Conservation (phyloP, 768 basidiomycete genomes). For the Hericium alpestre region DNA sequence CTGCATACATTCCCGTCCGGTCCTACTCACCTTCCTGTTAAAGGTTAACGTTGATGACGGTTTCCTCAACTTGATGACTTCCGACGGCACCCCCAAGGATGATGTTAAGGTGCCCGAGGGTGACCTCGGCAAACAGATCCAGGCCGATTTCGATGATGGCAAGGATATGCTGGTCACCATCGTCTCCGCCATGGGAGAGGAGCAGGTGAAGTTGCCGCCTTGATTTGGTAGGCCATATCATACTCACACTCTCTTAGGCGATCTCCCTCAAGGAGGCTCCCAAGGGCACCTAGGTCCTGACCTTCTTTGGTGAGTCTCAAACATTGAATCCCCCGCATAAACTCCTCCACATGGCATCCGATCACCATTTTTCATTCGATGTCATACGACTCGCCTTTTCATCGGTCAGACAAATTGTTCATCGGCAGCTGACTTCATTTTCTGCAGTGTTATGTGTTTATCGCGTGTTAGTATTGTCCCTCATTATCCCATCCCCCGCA, state of each 20-base stretch:
- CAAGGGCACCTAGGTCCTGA: conserved; percentile 32
- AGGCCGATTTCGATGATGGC: conserved; percentile 64
- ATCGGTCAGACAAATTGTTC: not conserved
- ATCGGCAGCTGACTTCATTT: not conserved
- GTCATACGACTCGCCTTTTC: conserved; percentile 1
- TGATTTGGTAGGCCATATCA: conserved; percentile 2
- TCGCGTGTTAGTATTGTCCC: conserved; percentile 3
- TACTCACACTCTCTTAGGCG: conserved; percentile 31
- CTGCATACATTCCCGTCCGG: not conserved
- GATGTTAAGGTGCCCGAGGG: conserved; percentile 90
- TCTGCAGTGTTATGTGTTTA: not conserved
- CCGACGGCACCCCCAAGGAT: conserved; percentile 75
- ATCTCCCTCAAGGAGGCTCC: conserved; percentile 88
- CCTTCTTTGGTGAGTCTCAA: not conserved
- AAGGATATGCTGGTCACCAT: conserved; percentile 85
- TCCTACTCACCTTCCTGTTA: not conserved
- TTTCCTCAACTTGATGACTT: conserved; percentile 88
- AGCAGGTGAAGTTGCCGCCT: conserved; percentile 40
- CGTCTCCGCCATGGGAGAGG: conserved; percentile 85
- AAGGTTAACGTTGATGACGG: conserved; percentile 87
- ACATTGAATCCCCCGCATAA: not conserved
- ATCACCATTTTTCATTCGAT: no score
- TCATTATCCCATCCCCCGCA: conserved; percentile 10
- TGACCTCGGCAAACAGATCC: conserved; percentile 67
- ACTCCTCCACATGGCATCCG: no score